A percentile compares a stretch with the other conserved stretches of the same genome.
Conservation (phyloP, 805 yeast genomes). For the Metschnikowia hibisci region DNA sequence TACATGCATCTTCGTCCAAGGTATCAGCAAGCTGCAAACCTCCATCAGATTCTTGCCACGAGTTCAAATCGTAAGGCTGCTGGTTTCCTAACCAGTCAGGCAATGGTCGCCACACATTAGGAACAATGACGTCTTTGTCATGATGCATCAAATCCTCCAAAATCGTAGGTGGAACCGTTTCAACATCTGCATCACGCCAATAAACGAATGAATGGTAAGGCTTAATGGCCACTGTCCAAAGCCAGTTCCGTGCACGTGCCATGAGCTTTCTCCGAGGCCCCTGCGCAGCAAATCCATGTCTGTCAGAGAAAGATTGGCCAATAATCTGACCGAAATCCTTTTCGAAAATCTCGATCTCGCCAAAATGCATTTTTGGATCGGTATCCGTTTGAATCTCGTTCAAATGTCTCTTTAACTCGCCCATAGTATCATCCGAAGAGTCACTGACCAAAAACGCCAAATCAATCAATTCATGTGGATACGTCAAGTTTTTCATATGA, state of each 20-base stretch:
- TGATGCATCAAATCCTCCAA: conserved; percentile 92
- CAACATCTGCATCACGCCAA: conserved; percentile 99
- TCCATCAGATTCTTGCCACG: conserved; percentile 84
- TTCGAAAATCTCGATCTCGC: conserved; percentile 81
- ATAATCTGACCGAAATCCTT: conserved; percentile 91
- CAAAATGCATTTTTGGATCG: conserved; percentile 62
- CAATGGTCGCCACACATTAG: conserved; percentile 88
- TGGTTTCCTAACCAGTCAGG: conserved; percentile 84
- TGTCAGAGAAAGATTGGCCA: conserved; percentile 88
- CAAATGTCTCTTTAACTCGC: conserved; percentile 54
- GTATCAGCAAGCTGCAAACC: conserved; percentile 71
- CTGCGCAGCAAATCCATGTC: conserved; percentile 95
- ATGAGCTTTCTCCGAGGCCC: conserved; percentile 91
- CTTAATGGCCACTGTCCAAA: conserved; percentile 76
- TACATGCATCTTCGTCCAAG: conserved; percentile 89
- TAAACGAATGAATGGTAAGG: conserved; percentile 95
- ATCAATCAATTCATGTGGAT: conserved; percentile 84
- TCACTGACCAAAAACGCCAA: conserved; percentile 84
- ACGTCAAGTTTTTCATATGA: conserved; percentile 74
- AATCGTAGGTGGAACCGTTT: conserved; percentile 77
- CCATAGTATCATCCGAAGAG: conserved; percentile 84
- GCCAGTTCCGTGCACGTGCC: conserved; percentile 97
- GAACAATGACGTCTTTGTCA: conserved; percentile 87
- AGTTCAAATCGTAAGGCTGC: conserved; percentile 80
- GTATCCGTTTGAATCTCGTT: conserved; percentile 61